phyloP scores from a whole-genome alignment of 2,329 filamentous ascomycete genomes.

The Aureobasidium sp. region DNA sequence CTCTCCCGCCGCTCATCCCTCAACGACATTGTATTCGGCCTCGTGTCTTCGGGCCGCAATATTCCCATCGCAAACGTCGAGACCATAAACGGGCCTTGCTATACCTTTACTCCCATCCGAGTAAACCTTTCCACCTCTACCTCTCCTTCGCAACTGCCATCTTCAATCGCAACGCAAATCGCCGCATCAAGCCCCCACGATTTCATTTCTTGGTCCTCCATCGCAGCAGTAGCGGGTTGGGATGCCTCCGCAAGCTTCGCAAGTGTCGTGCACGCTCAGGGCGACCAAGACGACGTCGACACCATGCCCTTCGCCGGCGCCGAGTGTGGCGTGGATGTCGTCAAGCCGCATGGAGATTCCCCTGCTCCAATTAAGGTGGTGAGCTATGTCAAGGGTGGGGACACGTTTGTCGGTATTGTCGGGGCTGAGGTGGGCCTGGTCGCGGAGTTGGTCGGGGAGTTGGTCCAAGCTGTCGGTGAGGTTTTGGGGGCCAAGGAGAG shows the following conservation, averaged over 20 bases:
- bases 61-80: constrained; percentile 48
- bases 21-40: constrained; percentile 52
- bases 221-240: constrained; percentile 21
- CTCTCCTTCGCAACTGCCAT: constrained; percentile 29
- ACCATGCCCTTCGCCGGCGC: constrained; percentile 38
- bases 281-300: constrained; percentile 45
- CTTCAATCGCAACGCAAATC: constrained; percentile 34
- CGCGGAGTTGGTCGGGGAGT: constrained; percentile 40
- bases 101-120: constrained; percentile 60
- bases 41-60: constrained; percentile 59
- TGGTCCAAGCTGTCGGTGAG: constrained; percentile 37
- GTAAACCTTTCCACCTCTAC: constrained; percentile 48
- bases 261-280: constrained; percentile 36
- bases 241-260: constrained; percentile 14
- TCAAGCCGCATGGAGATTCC: constrained; percentile 49
- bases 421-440: constrained; percentile 48
- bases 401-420: constrained; percentile 52
- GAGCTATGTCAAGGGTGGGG: constrained; percentile 49
- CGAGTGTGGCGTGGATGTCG: constrained; percentile 27
- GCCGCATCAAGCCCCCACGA: constrained; percentile 31
- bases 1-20: constrained; percentile 45
- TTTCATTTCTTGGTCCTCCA: constrained; percentile 31
- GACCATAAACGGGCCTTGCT: constrained; percentile 56
- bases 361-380: constrained; percentile 57
- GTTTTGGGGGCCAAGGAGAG: neutral